These are phyloP conservation scores for Fusarium sp. DNA, from an alignment of 2,329 filamentous ascomycete genomes.

Conservation along the genomic window DNA sequence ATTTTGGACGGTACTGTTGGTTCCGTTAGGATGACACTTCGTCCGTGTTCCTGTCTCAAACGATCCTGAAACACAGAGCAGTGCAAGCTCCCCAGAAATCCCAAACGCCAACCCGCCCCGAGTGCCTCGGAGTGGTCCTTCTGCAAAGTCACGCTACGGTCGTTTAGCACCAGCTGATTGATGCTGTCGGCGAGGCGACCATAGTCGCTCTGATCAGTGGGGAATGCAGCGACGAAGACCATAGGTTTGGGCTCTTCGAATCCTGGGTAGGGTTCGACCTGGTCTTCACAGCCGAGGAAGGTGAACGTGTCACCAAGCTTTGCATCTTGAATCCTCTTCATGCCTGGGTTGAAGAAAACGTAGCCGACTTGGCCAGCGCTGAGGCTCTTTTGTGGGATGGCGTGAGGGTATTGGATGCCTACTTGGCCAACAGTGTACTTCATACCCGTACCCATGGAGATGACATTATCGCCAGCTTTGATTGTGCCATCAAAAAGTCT, in stretches of 20 bases:
- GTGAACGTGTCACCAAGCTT: constrained; percentile 98
- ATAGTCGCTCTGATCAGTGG: constrained; percentile 90
- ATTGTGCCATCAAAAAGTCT: constrained; percentile 90
- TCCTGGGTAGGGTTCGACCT: constrained; percentile 84
- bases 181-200: constrained; percentile 92
- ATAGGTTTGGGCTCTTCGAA: constrained; percentile 98
- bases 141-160: constrained; percentile 91
- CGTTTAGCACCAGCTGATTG: constrained; percentile 91
- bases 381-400: constrained; percentile 81
- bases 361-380: constrained; percentile 96
- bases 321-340: constrained; percentile 96
- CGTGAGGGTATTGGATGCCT: constrained; percentile 93
- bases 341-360: constrained; percentile 96
- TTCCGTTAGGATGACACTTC: constrained; percentile 95
- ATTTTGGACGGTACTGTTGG: constrained; percentile 94
- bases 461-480: constrained; percentile 83
- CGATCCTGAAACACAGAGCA: constrained; percentile 99
- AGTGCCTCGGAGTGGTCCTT: constrained; percentile 96
- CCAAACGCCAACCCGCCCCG: constrained; percentile 91
- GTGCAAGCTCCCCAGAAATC: constrained; percentile 95
- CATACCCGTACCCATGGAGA: constrained; percentile 86
- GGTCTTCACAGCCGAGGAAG: constrained; percentile 77
- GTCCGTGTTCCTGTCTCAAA: constrained; percentile 91
- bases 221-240: constrained; percentile 98
- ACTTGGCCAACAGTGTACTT: constrained; percentile 97